Percentiles rank a stretch among this genome's conserved stretches.
Evolutionary conservation across 1,284 basidiomycete species (phyloP).

Genomic region (Heterobasidion irregulare): DNA sequence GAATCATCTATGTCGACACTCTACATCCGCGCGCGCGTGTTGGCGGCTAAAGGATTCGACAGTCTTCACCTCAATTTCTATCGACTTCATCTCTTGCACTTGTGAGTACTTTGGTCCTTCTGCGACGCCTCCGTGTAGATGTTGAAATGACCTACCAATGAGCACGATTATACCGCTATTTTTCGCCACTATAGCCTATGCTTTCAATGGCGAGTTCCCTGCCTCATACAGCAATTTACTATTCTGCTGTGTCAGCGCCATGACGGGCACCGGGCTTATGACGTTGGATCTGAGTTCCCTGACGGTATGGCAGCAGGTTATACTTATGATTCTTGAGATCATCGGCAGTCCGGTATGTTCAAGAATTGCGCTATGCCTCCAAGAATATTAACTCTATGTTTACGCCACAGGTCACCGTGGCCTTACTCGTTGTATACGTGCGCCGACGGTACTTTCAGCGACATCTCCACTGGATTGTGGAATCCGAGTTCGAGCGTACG

Average conservation of each 20-base stretch:
- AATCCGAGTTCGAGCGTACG: conserved; percentile 27
- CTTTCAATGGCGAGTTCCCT: conserved; percentile 52
- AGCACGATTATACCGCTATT: conserved; percentile 65
- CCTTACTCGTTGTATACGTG: conserved; percentile 57
- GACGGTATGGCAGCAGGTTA: conserved; percentile 68
- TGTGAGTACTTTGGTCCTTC: conserved; percentile 25
- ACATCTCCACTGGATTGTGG: conserved; percentile 63
- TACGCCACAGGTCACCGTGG: conserved; percentile 42
- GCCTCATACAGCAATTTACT: conserved; percentile 65
- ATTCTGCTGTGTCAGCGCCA: conserved; percentile 65
- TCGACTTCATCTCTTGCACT: conserved; percentile 44
- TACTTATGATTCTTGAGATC: conserved; percentile 61
- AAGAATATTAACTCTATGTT: too few species aligned
- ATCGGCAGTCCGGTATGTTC: conserved; percentile 52
- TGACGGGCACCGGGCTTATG: conserved; percentile 69
- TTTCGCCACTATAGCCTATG: conserved; percentile 60
- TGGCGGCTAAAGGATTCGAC: too few species aligned
- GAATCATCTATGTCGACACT: too few species aligned
- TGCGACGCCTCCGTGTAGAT: not conserved
- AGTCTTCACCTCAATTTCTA: conserved; percentile 47
- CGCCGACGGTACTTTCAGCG: conserved; percentile 66
- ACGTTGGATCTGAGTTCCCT: conserved; percentile 66
- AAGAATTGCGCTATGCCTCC: not conserved
- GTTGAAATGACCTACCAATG: not conserved
- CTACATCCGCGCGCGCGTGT: too few species aligned